Conservation (phyloP, 2,329 filamentous ascomycete genomes). For the Dactylellina haptotyla region DNA sequence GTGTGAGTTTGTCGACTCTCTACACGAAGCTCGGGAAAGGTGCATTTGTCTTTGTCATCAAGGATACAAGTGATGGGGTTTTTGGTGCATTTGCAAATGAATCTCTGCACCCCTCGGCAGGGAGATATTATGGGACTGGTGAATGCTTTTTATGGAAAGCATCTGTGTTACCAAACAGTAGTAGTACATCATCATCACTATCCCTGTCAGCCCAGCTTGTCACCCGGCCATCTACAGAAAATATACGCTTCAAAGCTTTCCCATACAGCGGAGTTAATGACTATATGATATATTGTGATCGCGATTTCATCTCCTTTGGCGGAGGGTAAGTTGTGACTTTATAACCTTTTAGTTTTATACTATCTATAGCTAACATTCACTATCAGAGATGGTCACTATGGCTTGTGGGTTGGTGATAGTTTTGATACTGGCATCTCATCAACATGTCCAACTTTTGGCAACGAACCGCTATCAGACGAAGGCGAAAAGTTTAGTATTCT, state of each 20-base stretch:
- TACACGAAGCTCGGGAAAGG: slow-evolving; percentile 79
- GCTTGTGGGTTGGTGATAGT: slow-evolving; percentile 88
- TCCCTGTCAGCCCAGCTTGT: slow-evolving; percentile 34
- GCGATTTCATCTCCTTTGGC: slow-evolving; percentile 83
- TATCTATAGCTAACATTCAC: background rate
- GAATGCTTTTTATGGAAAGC: slow-evolving; percentile 94
- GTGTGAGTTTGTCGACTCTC: slow-evolving; percentile 84
- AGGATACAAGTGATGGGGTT: slow-evolving; percentile 72
- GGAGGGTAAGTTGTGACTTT: slow-evolving; percentile 69
- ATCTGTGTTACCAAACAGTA: slow-evolving; percentile 68
- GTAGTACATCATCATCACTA: slow-evolving; percentile 55
- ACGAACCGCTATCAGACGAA: slow-evolving; percentile 91
- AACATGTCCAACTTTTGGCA: slow-evolving; percentile 89
- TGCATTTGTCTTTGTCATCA: slow-evolving; percentile 88
- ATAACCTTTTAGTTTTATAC: background rate
- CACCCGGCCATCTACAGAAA: slow-evolving; percentile 36
- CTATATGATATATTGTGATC: slow-evolving; percentile 94
- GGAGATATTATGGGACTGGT: slow-evolving; percentile 93
- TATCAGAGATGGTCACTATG: slow-evolving; percentile 80
- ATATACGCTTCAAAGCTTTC: slow-evolving; percentile 93
- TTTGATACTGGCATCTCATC: slow-evolving; percentile 86
- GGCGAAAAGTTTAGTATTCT: slow-evolving; percentile 90
- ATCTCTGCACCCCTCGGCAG: slow-evolving; percentile 75
- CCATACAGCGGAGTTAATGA: slow-evolving; percentile 96
- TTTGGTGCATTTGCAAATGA: slow-evolving; percentile 97